Conservation (phyloP, 2,329 filamentous ascomycete genomes). For the Nemania sp. region DNA sequence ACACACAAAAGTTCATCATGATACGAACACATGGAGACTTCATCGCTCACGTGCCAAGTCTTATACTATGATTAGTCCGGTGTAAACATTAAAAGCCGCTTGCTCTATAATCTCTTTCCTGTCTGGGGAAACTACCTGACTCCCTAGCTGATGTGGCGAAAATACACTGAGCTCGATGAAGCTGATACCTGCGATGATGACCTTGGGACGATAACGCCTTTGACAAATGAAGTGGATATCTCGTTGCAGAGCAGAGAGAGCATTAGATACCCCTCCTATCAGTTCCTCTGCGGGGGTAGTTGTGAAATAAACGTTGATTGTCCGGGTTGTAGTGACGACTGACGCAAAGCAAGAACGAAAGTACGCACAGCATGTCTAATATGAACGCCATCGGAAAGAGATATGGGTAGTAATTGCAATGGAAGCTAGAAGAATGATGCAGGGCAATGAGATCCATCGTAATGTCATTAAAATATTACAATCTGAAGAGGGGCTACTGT, state of each 20-base stretch:
- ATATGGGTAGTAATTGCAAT: neutral
- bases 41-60: neutral
- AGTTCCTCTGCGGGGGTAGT: no score
- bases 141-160: neutral
- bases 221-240: conserved; percentile 8
- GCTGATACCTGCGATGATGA: no score
- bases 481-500: neutral
- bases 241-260: no score
- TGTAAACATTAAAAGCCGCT: conserved; percentile 19
- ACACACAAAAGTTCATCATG: no score
- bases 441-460: conserved; percentile 29
- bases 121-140: neutral
- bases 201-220: no score
- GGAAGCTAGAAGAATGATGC: conserved; percentile 5
- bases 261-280: no score
- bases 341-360: neutral
- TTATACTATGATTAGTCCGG: conserved; percentile 1
- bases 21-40: neutral
- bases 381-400: conserved; percentile 10
- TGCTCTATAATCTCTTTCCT: conserved; percentile 5
- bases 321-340: no score
- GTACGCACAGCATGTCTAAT: conserved; percentile 3
- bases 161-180: neutral
- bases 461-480: conserved; percentile 30
- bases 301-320: no score